A percentile compares a stretch with the other conserved stretches of the same genome.
Conservation (phyloP, 228 moss, liverwort and hornwort genomes). For the Sphagnum fallax region DNA sequence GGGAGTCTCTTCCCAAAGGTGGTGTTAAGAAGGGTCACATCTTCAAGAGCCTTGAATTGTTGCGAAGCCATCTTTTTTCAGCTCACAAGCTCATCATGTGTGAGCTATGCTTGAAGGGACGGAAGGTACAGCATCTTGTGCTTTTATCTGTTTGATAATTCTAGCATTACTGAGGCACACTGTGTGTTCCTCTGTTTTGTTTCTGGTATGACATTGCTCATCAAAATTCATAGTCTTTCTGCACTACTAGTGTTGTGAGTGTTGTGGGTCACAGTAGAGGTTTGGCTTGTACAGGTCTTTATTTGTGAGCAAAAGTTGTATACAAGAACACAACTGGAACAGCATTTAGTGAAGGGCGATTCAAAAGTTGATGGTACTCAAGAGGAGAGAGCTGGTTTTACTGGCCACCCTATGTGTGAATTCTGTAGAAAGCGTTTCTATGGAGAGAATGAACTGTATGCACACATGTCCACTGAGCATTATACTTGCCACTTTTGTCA, state of each 20-base stretch:
- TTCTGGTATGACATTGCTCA: background rate
- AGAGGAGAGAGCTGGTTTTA: conserved; percentile 91
- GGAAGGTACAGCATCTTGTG: conserved; percentile 53
- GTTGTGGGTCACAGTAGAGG: background rate
- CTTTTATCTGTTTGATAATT: background rate
- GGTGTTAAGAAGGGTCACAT: conserved; percentile 78
- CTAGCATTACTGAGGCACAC: background rate
- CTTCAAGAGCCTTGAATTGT: conserved; percentile 76
- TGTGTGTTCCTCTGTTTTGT: background rate
- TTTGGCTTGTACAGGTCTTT: conserved; percentile 52
- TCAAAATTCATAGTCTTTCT: background rate
- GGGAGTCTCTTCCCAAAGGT: conserved; percentile 46
- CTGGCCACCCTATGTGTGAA: conserved; percentile 88
- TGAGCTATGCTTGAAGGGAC: conserved; percentile 86
- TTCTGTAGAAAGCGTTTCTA: conserved; percentile 93
- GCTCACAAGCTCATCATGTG: conserved; percentile 87
- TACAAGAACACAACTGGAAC: conserved; percentile 69
- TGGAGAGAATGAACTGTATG: conserved; percentile 93
- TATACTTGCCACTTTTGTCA: conserved; percentile 93
- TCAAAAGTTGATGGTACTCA: conserved; percentile 93
- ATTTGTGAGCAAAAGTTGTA: conserved; percentile 90
- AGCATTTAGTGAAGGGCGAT: conserved; percentile 72
- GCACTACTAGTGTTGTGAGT: background rate
- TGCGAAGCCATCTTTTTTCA: conserved; percentile 71
- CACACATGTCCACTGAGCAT: conserved; percentile 95